phyloP scores from a whole-genome alignment of 192 early-diverging fungal genomes.

The Backusella tuberculispora region DNA sequence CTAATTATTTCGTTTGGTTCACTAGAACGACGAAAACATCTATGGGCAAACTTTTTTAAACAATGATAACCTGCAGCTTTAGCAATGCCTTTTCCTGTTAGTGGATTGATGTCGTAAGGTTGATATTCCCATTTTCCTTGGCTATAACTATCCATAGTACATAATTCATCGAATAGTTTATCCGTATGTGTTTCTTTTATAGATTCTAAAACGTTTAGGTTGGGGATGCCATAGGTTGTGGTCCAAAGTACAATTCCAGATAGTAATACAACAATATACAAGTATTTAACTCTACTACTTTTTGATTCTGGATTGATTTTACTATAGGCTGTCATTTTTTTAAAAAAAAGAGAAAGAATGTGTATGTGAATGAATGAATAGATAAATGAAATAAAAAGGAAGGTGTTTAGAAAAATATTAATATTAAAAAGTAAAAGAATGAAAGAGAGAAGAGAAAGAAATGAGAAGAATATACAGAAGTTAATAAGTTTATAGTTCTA shows the following conservation, averaged over 20 bases:
- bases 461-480: not conserved
- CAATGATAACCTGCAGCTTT: constrained; percentile 28
- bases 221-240: not conserved
- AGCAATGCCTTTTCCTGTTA: constrained; percentile 2
- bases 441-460: not conserved
- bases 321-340: constrained; percentile 6
- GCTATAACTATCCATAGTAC: constrained; percentile 33
- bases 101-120: constrained; percentile 7
- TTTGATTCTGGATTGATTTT: constrained; percentile 11
- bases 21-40: constrained; percentile 28
- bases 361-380: not conserved
- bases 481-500: not conserved
- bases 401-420: not conserved
- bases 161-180: constrained; percentile 1
- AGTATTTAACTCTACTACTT: not conserved
- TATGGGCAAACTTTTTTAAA: constrained; percentile 26
- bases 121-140: constrained; percentile 32
- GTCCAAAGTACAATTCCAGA: not conserved
- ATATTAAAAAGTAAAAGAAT: not conserved
- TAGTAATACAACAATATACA: not conserved
- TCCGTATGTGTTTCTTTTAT: not conserved
- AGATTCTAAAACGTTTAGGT: not conserved
- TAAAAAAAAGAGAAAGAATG: not conserved
- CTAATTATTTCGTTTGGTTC: constrained; percentile 26
- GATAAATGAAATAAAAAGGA: not conserved